Evolutionary conservation across 129 eudicot genomes (phyloP).

Genomic region (Tagetes erecta): DNA sequence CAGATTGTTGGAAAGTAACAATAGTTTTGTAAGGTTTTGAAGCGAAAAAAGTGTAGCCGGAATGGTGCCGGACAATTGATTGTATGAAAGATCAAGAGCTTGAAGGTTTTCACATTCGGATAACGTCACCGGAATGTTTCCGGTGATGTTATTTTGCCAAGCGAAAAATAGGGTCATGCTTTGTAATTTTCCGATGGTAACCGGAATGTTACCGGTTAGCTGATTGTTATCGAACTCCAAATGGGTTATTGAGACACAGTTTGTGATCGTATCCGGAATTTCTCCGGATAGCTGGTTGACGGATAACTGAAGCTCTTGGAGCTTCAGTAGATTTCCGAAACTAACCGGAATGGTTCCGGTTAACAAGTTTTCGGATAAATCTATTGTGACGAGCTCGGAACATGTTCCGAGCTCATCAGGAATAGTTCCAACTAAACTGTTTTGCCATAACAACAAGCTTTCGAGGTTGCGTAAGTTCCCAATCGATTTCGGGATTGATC

Average conservation of each 20-base stretch:
- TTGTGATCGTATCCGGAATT: constrained; percentile 65
- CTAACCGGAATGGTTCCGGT: constrained; percentile 76
- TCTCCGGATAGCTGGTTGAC: constrained; percentile 75
- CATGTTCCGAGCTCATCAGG: constrained; percentile 76
- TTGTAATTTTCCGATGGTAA: constrained; percentile 59
- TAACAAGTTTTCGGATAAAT: constrained; percentile 69
- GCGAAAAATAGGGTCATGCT: constrained; percentile 85
- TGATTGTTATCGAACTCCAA: constrained; percentile 85
- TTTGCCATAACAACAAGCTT: constrained; percentile 83
- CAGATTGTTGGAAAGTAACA: constrained; percentile 71
- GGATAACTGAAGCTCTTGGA: constrained; percentile 79
- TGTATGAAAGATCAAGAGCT: constrained; percentile 92
- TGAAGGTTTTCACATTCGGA: constrained; percentile 70
- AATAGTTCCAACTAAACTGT: constrained; percentile 68
- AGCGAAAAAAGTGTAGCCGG: constrained; percentile 59
- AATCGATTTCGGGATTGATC: constrained; percentile 58
- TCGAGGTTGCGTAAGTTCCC: constrained; percentile 75
- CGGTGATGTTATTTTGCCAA: constrained; percentile 87
- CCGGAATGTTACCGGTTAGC: constrained; percentile 77
- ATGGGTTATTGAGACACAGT: constrained; percentile 62
- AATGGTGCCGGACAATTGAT: constrained; percentile 65
- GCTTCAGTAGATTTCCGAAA: constrained; percentile 51
- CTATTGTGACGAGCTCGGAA: constrained; percentile 58
- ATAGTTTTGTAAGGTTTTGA: constrained; percentile 66
- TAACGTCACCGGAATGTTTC: constrained; percentile 74